Evolutionary conservation across 1,284 basidiomycete species (phyloP), one percentile per base, ranked within the genome.

Genomic region (Bondarzewia mesenterica): DNA sequence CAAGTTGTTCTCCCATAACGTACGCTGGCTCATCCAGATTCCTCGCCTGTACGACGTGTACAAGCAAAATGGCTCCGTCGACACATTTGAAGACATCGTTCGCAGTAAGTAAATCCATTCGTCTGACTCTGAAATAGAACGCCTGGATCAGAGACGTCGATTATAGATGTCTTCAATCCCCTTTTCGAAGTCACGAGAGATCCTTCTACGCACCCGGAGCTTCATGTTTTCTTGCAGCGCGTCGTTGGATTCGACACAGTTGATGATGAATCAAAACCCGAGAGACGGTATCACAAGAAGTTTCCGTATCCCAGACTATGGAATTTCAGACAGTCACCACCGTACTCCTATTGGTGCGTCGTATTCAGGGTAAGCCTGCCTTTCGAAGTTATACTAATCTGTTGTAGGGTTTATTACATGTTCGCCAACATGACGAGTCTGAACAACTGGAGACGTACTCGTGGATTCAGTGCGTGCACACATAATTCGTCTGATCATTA

Each of bases 191-290:
- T 98, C 18, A 99, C 96, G 0, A 83, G 87, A 58, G 84, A 99
- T 62, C 96, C 96, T 0, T 68, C 71, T 7, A 82, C 80, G 2
- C 95, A 99, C 61, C 94, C 94, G 0, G 93, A 98, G 62, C 73
- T 99, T 32, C 94, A 99, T 65, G 75, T 97, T 45, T 95, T 99
- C 72, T 71, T 99, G 36, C 93, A 97, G 65, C 85, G 96, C 6
- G 94, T 99, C 3, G 70, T 98, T 42, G 96, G 96, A 4, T 96
- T 99, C 60, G 96, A 99, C 60, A 89, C 86, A 10, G 96, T 99
- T 16, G 96, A 99, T 58, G 96, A 99, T 61, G 96, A 99, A 68
- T 93, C 89, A 14, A 99, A 98, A 69, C 75, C 84, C 0, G 96
- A 99, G 66, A 73, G 92, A 48, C 74, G 96, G 20, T 81, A 96